Evolutionary conservation across 495 filamentous ascomycete genomes (phyloP).

Genomic region (Neurospora tetrasperma): DNA sequence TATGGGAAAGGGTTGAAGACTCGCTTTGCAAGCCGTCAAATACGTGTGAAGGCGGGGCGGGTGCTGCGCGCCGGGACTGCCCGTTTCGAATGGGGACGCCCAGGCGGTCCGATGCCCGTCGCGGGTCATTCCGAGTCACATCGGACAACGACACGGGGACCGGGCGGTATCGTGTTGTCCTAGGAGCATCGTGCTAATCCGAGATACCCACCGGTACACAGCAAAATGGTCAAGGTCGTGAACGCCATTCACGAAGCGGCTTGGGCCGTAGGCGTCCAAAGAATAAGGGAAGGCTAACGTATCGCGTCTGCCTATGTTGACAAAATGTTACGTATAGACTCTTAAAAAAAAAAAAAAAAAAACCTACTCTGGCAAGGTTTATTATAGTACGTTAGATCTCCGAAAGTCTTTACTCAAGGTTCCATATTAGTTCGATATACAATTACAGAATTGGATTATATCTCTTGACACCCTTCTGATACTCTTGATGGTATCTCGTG

Average conservation of each 20-base stretch:
- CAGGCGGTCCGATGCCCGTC: neutral
- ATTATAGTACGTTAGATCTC: no score
- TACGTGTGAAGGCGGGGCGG: neutral
- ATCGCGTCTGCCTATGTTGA: neutral
- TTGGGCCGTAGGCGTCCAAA: neutral
- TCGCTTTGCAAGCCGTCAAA: neutral
- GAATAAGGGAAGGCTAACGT: neutral
- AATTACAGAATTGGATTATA: no score
- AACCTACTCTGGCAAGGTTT: no score
- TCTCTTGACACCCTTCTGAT: no score
- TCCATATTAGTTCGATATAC: no score
- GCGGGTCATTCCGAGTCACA: neutral
- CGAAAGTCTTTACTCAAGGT: no score
- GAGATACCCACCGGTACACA: neutral
- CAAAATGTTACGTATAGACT: neutral
- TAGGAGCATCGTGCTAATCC: neutral
- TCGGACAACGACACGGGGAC: neutral
- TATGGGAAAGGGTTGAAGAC: neutral
- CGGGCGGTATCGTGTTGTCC: neutral
- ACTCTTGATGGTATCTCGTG: no score
- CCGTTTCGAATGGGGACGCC: neutral
- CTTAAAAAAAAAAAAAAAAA: no score
- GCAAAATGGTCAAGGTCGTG: neutral
- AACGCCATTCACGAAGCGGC: neutral
- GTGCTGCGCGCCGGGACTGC: neutral